Percentiles rank a stretch among this genome's conserved stretches.
Conservation (phyloP, 805 yeast species). For the Ogataea saltuana region DNA sequence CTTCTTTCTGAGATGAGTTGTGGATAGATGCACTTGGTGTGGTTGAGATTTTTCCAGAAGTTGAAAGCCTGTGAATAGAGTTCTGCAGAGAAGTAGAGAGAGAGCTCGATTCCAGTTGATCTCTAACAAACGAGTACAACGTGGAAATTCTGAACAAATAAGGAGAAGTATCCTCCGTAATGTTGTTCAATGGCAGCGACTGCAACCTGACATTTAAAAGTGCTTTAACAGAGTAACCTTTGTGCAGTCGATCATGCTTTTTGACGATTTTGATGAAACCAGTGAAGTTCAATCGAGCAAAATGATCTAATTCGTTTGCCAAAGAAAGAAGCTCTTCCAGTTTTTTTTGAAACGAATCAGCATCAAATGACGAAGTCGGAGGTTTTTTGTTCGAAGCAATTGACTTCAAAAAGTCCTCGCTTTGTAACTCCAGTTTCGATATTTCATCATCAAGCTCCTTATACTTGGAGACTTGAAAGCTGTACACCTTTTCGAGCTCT, state of each 20-base stretch:
- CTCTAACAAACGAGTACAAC: slow-evolving; percentile 78
- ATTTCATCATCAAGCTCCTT: slow-evolving; percentile 66
- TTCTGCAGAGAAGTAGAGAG: slow-evolving; percentile 43
- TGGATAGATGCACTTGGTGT: slow-evolving; percentile 33
- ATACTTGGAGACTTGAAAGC: slow-evolving; percentile 69
- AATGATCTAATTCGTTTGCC: slow-evolving; percentile 86
- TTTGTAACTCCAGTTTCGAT: slow-evolving; percentile 59
- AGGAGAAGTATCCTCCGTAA: slow-evolving; percentile 90
- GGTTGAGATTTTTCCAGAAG: slow-evolving; percentile 36
- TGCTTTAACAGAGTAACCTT: slow-evolving; percentile 86
- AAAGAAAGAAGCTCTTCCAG: slow-evolving; percentile 72
- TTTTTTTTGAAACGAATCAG: slow-evolving; percentile 59
- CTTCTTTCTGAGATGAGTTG: slow-evolving; percentile 18
- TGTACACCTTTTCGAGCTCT: slow-evolving; percentile 74
- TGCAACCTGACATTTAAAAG: slow-evolving; percentile 83
- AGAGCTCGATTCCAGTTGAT: slow-evolving; percentile 50
- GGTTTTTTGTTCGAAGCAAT: slow-evolving; percentile 25
- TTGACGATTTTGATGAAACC: slow-evolving; percentile 94
- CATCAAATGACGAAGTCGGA: slow-evolving; percentile 48
- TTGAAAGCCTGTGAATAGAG: slow-evolving; percentile 50
- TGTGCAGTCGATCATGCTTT: slow-evolving; percentile 91
- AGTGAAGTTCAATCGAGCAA: slow-evolving; percentile 89
- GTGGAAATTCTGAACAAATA: slow-evolving; percentile 78
- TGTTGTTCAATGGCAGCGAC: slow-evolving; percentile 77
- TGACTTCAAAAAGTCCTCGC: slow-evolving; percentile 41